Base-by-base conservation (phyloP, 192 early-diverging fungal species). In the Obelidium mucronatum region DNA sequence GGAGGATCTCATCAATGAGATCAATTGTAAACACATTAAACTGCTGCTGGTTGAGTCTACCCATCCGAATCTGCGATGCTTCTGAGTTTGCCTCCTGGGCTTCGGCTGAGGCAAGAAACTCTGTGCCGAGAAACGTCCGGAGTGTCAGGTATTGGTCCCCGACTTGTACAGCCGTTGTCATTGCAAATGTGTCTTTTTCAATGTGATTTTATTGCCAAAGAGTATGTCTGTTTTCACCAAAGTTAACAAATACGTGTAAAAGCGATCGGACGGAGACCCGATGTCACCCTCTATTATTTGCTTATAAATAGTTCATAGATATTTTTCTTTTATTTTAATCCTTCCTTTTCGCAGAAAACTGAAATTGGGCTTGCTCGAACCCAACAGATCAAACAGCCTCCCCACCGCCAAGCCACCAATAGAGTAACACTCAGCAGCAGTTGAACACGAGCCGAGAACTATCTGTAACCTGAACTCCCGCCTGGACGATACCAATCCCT, bases 81-180 rank as follows among this genome's bases (percentile, higher is more conserved):
- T 54, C 58, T 4, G 58, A 62, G 58, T 74, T 59, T 28, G 72
- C 72, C 39, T 74, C 72, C 39, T 17, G 13, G 13, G 58, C 72
- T 5, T 74, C 72, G 59, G n/a, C 17, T 8, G 58, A 58, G 59
- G 13, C 56, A 11, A 74, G 72, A 51, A 74, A 74, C n/a, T 74
- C 72, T 15, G 37, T 13, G 35, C 72, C 72, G 13, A 74, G 72
- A 34, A 74, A 74, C 15, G 33, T 54, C 33, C 72, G 72, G 11
- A 74, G 59, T 13, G 72, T 74, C 11, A 74, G n/a, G 72, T 62
- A 74, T 40, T 74, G 72, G 40, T 74, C 72, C 11, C 59, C 72
- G 33, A 31, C 59, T 59, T 24, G 59, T 52, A 37, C 70, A 31
- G 13, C 70, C 70, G 54, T 59, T 72, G 54, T 55, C n/a, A n/a